Evolutionary conservation across 805 yeast species (phyloP), one percentile per base, ranked within the genome.

Genomic region (Ogataea ramenticola): DNA sequence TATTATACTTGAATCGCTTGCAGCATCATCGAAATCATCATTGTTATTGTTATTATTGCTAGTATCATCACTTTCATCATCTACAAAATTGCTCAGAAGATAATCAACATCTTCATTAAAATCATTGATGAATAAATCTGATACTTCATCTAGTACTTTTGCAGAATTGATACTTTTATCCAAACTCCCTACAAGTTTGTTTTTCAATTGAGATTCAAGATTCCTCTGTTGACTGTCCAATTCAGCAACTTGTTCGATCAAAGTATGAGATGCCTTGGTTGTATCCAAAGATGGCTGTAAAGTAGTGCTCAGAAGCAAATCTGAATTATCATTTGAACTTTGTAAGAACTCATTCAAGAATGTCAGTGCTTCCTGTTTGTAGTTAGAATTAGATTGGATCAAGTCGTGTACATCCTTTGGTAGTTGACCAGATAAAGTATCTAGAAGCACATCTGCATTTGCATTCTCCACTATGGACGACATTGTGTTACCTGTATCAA

Each of bases 221-320:
- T 61, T 56, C 19, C 80, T 61, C 48, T 75, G 77, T n/a, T 67
- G 49, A 24, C 77, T 74, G 51, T 82, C 88, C 30, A 82, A 60
- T 54, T 84, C 91, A 0, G 90, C 90, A 36, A 84, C 80, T 54
- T 81, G 89, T 50, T 82, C 87, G 1, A 79, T 75, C 30, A 79
- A 51, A 0, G 80, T 73, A 40, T 59, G 54, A 3, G 53, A 47
- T 3, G 55, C 46, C 15, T 40, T 41, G 4, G 38, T 40, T 7
- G 44, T 40, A 17, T 54, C 58, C 32, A 51, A 43, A 15, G 62
- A 58, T 2, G 62, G 62, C 27, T 45, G 48, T 15, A 57, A 44
- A 17, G 48, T 46, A 2, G 59, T 48, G 7, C 60, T 53, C 5
- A 62, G 46, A 20, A 63, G 40, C 24, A 51, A 36, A 8, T 57